Evolutionary conservation across 1,284 basidiomycete species (phyloP).

Genomic region (Boletus sp.): DNA sequence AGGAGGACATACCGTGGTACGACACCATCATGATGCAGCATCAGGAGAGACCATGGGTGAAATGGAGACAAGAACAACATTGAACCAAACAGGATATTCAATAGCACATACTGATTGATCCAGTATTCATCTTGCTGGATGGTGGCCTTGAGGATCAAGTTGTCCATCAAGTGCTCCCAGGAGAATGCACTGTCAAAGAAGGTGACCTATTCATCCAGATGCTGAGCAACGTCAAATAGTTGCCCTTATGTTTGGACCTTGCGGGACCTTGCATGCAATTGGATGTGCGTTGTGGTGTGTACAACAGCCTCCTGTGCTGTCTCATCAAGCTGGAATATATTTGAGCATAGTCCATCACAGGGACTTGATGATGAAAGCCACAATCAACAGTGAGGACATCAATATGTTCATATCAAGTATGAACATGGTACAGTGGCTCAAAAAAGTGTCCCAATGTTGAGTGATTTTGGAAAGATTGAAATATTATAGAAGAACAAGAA

Average conservation of each 20-base stretch:
- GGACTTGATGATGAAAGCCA: slow-evolving; percentile 80
- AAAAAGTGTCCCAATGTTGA: too few species aligned
- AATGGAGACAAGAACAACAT: too few species aligned
- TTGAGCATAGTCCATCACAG: slow-evolving; percentile 80
- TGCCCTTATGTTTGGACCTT: slow-evolving; percentile 97
- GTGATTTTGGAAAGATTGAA: too few species aligned
- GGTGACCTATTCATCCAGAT: slow-evolving; percentile 88
- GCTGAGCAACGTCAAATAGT: slow-evolving; percentile 85
- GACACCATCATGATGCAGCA: too few species aligned
- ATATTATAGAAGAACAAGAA: too few species aligned
- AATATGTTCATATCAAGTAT: slow-evolving; percentile 96
- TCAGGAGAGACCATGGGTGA: too few species aligned
- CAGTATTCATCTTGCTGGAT: slow-evolving; percentile 94
- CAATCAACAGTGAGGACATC: slow-evolving; percentile 74
- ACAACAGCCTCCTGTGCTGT: slow-evolving; percentile 73
- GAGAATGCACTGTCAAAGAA: slow-evolving; percentile 59
- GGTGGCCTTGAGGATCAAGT: slow-evolving; percentile 90
- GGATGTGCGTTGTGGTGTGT: slow-evolving; percentile 80
- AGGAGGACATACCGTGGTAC: too few species aligned
- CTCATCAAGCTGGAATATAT: slow-evolving; percentile 66
- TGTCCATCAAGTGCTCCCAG: slow-evolving; percentile 87
- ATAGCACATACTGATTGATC: slow-evolving; percentile 85
- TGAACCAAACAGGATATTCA: too few species aligned
- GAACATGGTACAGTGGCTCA: slow-evolving; percentile 90
- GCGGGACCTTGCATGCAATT: slow-evolving; percentile 74